Base-by-base conservation (phyloP, 1,284 basidiomycete genomes). In the Cryptococcus wingfieldii region DNA sequence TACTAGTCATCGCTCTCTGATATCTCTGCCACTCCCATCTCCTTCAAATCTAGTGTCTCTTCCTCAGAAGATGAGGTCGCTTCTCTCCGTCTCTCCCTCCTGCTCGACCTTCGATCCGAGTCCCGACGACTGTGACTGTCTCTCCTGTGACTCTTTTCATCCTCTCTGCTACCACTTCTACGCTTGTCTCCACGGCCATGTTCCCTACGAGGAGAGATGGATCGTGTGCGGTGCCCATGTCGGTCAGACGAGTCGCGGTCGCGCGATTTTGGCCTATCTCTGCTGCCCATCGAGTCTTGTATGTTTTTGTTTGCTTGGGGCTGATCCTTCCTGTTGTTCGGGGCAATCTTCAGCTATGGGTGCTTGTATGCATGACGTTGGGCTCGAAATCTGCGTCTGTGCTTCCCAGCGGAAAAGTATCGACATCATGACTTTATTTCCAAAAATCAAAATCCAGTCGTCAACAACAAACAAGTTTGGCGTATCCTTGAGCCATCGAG, bases 1-100 rank as follows among this genome's bases (percentile, higher is more conserved):
- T 59, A 76, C 76, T 74, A 76, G 51, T 74, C 76, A 56, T 77
- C 76, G 8, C 72, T 69, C 38, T 72, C 64, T 0, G 58, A 60
- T 19, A 77, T 75, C 39, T 66, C 63, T 31, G 58, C 58, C 5
- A 72, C 67, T 2, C 76, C 75, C 9, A 75, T 54, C 18, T 63
- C 60, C 12, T 56, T 53, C 13, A 77, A 59, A 59, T 74, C 69
- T 6, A 74, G 39, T 38, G 69, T 54, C 16, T 65, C 56, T 28
- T 72, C 70, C 39, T 72, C 65, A 37, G 59, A 63, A 41, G 27
- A 59, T 12, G 50, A 48, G 31, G 56, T 56, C 27, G 16, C 38
- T 5, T 50, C 56, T 27, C 50, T 43, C 14, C 39, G 39, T 44
- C 47, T 54, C 37, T 47, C 39, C 41, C 50, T 59, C 37, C 41